Evolutionary conservation across 768 basidiomycete species (phyloP), one percentile per base, ranked within the genome.

Genomic region (Tricholoma terreum): DNA sequence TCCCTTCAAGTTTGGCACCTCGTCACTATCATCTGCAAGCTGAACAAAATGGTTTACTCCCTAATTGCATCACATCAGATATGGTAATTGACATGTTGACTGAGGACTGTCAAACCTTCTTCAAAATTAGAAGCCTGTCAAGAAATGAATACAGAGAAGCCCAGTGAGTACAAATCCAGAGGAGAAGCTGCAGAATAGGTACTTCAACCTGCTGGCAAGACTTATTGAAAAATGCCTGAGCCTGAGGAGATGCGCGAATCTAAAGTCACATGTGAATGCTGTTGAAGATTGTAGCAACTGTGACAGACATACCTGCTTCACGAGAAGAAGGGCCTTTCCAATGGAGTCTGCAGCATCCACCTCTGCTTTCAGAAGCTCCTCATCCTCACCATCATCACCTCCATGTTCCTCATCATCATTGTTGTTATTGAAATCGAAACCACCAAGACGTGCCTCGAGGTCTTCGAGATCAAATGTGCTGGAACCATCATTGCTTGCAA

Each of bases 1-100:
- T 17, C 46, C 24, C 34, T 54, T 33, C 19, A 64, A 45, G 1
- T 56, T 52, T 0, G 58, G 63, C 22, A 65, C 64, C 50, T 61
- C 45, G 1, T 52, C 51, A 53, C 60, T 61, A 9, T 61, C 55
- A 46, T 65, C 60, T 4, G 60, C 60, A 33, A 64, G 58, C 15
- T 54, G 55, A 17, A 48, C 48, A 45, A 60, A 65, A 15, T 55
- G 58, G 2, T 59, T 56, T 22, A 62, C 50, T 33, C 30, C 58
- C 58, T 54, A 40, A 22, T 22, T 22, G 31, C 21, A 9, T 36
- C 21, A 53, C n/a, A 12, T 30, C n/a, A 31, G 36, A n/a, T 46
- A 48, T 46, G 52, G 34, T 42, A 58, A 40, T n/a, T 4, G 6
- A 50, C 35, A 22, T 6, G 21, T 50, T 33, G 30, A 50, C 35